Evolutionary conservation across 192 early-diverging fungal species (phyloP), one percentile per base, ranked within the genome.

Genomic region (Coemansia sp.): DNA sequence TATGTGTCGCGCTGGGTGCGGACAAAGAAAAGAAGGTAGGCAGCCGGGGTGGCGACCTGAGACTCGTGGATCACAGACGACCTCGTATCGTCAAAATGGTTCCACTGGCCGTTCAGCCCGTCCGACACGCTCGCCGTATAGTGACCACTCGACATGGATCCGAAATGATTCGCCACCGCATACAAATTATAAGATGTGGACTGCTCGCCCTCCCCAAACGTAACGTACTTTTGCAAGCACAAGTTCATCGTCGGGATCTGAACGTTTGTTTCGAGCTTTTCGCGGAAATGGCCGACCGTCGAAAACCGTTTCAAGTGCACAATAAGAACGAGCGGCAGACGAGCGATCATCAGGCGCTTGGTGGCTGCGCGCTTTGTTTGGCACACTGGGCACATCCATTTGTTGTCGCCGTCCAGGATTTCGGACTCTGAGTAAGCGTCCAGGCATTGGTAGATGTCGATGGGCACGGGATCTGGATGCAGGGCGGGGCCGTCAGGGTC

Each of bases 301-400:
- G 90, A 96, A 58, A 98, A 99, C 53, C 96, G 86, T 73, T 98
- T 99, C 65, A 99, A 62, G 61, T 98, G 94, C 54, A 99, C 86
- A 53, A 98, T 70, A n/a, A 99, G 75, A 29, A 99, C 89, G 52
- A 89, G 83, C 1, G 97, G 97, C 24, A 97, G 73, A 23, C 87
- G 82, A 1, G 92, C 89, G 11, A 99, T 82, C 11, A 87, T 84
- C 41, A 96, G 65, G 17, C 76, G 79, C 69, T 99, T 99, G 17
- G 85, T 87, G 3, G 94, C 85, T 14, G 83, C 74, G 5, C 94
- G 85, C 15, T 72, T 84, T 14, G 79, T 72, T 65, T 92, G 90
- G 74, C 96, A 98, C 22, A 75, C 55, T 4, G 95, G 91, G 62
- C 97, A 99, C 39, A 85, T 70, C 97, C 97, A 99, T 47, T 85